These are phyloP conservation scores for Cladosporium sp. DNA, from an alignment of 2,329 filamentous ascomycete species.

Conservation along the genomic window DNA sequence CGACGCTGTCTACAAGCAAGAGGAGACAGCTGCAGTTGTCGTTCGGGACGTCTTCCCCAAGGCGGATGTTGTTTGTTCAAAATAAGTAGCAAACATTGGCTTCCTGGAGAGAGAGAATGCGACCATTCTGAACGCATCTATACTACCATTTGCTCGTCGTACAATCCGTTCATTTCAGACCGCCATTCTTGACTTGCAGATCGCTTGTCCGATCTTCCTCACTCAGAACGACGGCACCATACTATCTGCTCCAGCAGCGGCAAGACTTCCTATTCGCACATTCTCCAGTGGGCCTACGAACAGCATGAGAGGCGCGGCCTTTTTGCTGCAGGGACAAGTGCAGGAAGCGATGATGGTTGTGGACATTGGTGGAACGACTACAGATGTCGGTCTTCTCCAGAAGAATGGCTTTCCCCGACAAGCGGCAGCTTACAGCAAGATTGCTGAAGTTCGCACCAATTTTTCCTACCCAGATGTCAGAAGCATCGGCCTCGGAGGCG, in stretches of 20 bases:
- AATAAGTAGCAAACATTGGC: conserved; percentile 39
- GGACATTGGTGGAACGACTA: too few relatives aligned
- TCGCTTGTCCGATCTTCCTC: conserved; percentile 48
- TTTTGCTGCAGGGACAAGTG: too few relatives aligned
- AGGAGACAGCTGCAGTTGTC: conserved; percentile 9
- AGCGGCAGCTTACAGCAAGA: conserved; percentile 57
- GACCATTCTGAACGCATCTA: conserved; percentile 48
- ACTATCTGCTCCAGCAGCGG: conserved; percentile 43
- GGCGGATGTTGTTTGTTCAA: conserved; percentile 5
- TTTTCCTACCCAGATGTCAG: conserved; percentile 52
- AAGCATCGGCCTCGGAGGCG: conserved; percentile 57
- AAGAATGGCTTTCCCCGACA: conserved; percentile 61
- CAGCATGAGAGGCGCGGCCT: conserved; percentile 46
- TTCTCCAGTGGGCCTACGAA: conserved; percentile 52
- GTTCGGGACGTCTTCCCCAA: background rate
- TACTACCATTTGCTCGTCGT: conserved; percentile 42
- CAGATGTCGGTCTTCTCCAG: conserved; percentile 52
- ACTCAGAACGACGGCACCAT: conserved; percentile 52
- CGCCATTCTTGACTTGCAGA: conserved; percentile 42
- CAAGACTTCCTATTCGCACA: conserved; percentile 47
- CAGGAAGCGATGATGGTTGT: too few relatives aligned
- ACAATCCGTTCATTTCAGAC: conserved; percentile 44
- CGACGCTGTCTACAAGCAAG: conserved; percentile 8
- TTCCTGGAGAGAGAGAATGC: conserved; percentile 51
- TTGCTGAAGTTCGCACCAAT: conserved; percentile 62